phyloP scores from a whole-genome alignment of 176 grass and related monocot species.

The sorghum (Sorghum bicolor) region DNA sequence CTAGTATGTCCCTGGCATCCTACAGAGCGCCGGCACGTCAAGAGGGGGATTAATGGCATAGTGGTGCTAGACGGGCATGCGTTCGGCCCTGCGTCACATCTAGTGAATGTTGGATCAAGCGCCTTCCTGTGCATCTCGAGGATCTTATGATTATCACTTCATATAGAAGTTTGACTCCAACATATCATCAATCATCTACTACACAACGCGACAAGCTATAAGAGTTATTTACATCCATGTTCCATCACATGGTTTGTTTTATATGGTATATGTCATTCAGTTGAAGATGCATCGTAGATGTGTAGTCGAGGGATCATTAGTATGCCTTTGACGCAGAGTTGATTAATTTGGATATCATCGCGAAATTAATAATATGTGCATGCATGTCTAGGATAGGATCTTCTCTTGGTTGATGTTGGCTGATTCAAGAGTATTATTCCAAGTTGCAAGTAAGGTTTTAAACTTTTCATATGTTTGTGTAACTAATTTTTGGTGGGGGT shows the following conservation, averaged over 20 bases:
- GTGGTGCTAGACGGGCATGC: neutral
- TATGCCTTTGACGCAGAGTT: neutral
- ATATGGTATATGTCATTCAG: neutral
- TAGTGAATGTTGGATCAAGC: too few species aligned
- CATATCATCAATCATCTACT: neutral
- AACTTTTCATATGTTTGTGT: too few species aligned
- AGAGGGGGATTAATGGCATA: neutral
- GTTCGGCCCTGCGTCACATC: neutral
- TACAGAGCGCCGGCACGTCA: neutral
- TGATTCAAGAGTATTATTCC: too few species aligned
- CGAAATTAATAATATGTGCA: neutral
- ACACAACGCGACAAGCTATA: neutral
- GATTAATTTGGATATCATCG: too few species aligned
- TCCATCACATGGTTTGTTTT: neutral
- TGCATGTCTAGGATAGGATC: neutral
- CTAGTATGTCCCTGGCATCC: slow-evolving; percentile 1
- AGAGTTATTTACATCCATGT: neutral
- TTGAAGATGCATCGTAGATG: neutral
- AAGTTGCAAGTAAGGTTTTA: too few species aligned
- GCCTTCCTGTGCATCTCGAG: too few species aligned
- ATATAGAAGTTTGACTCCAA: slow-evolving; percentile 22
- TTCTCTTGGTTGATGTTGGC: neutral
- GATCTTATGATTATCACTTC: neutral
- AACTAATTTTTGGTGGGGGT: too few species aligned
- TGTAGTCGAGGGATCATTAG: neutral